Conservation (phyloP, 2,329 filamentous ascomycete species). For the Aspergillus felis region DNA sequence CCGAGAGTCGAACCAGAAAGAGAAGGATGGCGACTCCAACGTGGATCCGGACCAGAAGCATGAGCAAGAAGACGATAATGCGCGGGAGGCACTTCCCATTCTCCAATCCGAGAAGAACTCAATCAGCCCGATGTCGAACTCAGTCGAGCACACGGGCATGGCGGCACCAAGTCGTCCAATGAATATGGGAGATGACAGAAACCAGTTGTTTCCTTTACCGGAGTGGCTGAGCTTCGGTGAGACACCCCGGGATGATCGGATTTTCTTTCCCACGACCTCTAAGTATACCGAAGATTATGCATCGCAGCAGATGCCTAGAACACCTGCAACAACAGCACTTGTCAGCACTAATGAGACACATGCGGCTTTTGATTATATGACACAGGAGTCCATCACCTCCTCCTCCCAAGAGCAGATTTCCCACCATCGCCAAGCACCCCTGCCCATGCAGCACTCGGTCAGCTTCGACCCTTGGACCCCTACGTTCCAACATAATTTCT, state of each 20-base stretch:
- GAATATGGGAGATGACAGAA: constrained; percentile 13
- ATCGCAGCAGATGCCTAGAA: constrained; percentile 24
- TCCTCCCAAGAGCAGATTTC: constrained; percentile 19
- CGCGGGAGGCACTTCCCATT: constrained; percentile 20
- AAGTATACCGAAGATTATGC: constrained; percentile 28
- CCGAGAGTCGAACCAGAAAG: constrained; percentile 30
- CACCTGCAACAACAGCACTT: constrained; percentile 23
- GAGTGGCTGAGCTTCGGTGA: constrained; percentile 27
- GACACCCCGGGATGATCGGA: constrained; percentile 21
- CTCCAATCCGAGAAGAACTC: constrained; percentile 24
- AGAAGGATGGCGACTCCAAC: constrained; percentile 28
- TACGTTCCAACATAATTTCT: constrained; percentile 30
- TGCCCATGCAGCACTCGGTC: constrained; percentile 18
- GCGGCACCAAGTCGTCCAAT: constrained; percentile 17
- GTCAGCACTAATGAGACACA: constrained; percentile 29
- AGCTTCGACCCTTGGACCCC: constrained; percentile 29
- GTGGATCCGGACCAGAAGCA: constrained; percentile 15
- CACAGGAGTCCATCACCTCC: constrained; percentile 19
- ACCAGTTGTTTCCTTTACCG: constrained; percentile 25
- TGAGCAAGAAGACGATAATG: no score
- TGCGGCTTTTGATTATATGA: constrained; percentile 29
- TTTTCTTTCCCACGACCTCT: constrained; percentile 22
- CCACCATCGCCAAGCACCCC: constrained; percentile 16
- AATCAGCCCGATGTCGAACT: constrained; percentile 19
- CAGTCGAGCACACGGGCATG: constrained; percentile 21